These are phyloP conservation scores for Zygoascus hellenicus DNA, from an alignment of 1,139 yeast genomes.

Conservation along the genomic window DNA sequence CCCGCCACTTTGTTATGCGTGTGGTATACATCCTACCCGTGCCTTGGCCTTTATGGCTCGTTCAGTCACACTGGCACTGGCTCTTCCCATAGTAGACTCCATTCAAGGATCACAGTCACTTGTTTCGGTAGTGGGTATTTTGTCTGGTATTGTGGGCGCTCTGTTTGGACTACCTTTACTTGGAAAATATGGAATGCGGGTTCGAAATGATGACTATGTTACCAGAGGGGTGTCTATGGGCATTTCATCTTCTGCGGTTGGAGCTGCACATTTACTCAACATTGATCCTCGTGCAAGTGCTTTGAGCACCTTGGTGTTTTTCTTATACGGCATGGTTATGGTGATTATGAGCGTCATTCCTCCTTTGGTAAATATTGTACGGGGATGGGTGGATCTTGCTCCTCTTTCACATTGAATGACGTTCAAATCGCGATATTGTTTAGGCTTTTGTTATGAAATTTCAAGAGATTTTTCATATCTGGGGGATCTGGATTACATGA, in stretches of 20 bases:
- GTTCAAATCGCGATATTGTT: conserved; percentile 1
- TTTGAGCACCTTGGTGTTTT: conserved; percentile 65
- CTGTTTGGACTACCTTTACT: conserved; percentile 54
- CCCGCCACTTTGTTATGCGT: conserved; percentile 58
- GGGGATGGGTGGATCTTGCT: conserved; percentile 32
- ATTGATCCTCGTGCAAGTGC: conserved; percentile 78
- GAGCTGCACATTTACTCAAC: conserved; percentile 66
- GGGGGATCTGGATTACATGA: no score
- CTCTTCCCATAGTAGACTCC: conserved; percentile 62
- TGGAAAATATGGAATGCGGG: conserved; percentile 39
- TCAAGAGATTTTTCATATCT: no score
- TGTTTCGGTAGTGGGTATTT: conserved; percentile 74
- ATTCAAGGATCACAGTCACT: conserved; percentile 64
- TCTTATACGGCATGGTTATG: conserved; percentile 68
- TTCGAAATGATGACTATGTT: conserved; percentile 60
- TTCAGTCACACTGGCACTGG: conserved; percentile 75
- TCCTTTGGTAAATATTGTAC: conserved; percentile 39
- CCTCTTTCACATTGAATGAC: conserved; percentile 1
- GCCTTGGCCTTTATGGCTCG: conserved; percentile 75
- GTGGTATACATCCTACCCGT: conserved; percentile 56
- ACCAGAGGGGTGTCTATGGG: conserved; percentile 75
- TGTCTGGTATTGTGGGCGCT: conserved; percentile 74
- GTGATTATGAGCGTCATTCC: conserved; percentile 59
- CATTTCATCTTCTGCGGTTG: conserved; percentile 74
- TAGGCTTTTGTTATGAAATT: no score